Evolutionary conservation across 1,284 basidiomycete genomes (phyloP), one percentile per base, ranked within the genome.

Genomic region (Cutaneotrichosporon dermatis): DNA sequence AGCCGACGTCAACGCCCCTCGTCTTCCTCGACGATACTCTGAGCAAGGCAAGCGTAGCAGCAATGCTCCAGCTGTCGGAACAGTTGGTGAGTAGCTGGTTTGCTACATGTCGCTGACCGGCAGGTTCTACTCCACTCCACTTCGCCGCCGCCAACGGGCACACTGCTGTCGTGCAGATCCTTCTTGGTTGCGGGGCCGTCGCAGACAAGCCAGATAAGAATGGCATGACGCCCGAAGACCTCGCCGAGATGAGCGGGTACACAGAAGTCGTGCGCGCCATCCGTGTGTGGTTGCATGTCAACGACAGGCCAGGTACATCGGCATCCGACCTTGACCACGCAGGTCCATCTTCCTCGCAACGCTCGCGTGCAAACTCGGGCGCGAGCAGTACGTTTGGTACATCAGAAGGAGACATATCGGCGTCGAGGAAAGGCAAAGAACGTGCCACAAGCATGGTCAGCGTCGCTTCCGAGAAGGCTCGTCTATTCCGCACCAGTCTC

Each of bases 131-230:
- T 0, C 89, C 92, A 0, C 84, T 96, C n/a, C 92, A 96, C 72
- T 96, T 95, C 74, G 92, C 92, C 6, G 88, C 91, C 35, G 91
- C 92, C 25, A 92, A 94, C 66, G 92, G 92, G 4, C 90, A 96
- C 76, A 84, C 84, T 37, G 76, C 82, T 15, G 84, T 91, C 66
- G 84, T 91, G 45, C 83, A 82, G 61, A 84, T 88, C 36, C 84
- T 96, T 45, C 84, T 96, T 36, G 83, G 86, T 9, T 85, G 85
- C 65, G 91, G 91, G 41, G 92, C 92, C 4, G 82, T 85, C 59
- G 84, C 90, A 25, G 82, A 87, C 72, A 84, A 85, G 57, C 76
- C 85, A 15, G 92, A 96, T 79, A 95, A 95, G 76, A 86, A 92
- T 76, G 90, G 89, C 6, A 80, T 90, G 64, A 91, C 89, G 0